A percentile compares a stretch with the other conserved stretches of the same genome.
Conservation (phyloP, 371 early-diverging fungal genomes). For the Entomophthora muscae region DNA sequence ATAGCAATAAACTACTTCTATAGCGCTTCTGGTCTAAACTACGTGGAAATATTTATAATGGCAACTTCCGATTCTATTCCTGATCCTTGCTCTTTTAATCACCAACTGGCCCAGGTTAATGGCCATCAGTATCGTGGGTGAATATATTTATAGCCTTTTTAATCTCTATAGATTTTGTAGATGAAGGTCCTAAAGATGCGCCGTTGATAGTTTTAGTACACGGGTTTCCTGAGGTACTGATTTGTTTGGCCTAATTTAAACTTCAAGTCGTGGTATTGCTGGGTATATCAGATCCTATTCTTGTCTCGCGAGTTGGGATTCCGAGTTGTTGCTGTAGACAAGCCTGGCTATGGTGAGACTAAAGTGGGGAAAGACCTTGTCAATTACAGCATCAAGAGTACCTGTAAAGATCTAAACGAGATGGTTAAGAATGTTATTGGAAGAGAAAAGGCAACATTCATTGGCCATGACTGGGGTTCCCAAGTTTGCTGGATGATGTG, state of each 20-base stretch:
- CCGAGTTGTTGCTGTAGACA: not conserved
- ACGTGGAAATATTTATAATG: no score
- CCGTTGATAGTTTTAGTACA: not conserved
- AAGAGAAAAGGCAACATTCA: not conserved
- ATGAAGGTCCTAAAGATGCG: not conserved
- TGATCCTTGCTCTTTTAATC: no score
- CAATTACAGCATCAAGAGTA: no score
- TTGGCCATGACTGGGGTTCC: conserved; percentile 7
- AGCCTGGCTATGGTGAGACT: conserved; percentile 2
- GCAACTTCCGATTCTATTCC: no score
- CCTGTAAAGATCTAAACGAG: no score
- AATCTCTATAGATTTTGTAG: conserved; percentile 9
- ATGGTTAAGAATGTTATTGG: no score
- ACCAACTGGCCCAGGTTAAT: no score
- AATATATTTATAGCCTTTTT: no score
- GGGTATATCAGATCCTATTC: not conserved
- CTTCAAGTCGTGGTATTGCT: not conserved
- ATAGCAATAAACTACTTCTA: no score
- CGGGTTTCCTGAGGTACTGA: conserved; percentile 1
- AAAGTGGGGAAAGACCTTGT: not conserved
- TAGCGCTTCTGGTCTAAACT: no score
- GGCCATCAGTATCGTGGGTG: no score
- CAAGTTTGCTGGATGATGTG: not conserved
- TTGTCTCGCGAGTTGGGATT: not conserved
- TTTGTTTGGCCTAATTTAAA: not conserved